Evolutionary conservation across 257 asterid species (phyloP).

Genomic region (Thymus quinquecostatus): DNA sequence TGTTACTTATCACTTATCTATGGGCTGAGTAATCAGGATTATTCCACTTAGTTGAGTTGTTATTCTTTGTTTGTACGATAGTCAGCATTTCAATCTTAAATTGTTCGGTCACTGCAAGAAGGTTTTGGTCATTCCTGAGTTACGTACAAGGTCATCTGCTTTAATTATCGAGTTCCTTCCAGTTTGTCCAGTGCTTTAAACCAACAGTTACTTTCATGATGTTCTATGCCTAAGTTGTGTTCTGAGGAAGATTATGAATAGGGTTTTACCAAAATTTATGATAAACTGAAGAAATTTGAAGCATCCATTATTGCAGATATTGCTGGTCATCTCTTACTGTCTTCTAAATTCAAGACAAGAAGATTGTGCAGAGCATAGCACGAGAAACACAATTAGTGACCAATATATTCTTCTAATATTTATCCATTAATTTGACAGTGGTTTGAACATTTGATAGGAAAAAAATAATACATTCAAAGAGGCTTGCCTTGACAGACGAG

Average conservation of each 20-base stretch:
- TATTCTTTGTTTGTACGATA: neutral
- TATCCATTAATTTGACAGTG: neutral
- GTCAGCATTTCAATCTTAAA: neutral
- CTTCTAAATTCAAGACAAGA: neutral
- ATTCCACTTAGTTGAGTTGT: neutral
- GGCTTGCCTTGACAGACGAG: neutral
- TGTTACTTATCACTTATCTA: conserved; percentile 1
- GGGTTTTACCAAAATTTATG: neutral
- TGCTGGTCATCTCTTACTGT: neutral
- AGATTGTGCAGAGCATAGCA: neutral
- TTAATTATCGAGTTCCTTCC: neutral
- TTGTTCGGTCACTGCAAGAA: neutral
- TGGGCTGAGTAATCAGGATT: neutral
- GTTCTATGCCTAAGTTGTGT: neutral
- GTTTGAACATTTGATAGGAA: neutral
- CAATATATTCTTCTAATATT: neutral
- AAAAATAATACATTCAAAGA: neutral
- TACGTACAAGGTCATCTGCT: neutral
- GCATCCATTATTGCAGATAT: neutral
- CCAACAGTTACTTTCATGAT: conserved; percentile 1
- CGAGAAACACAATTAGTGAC: neutral
- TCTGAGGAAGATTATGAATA: too few relatives aligned
- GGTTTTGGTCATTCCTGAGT: neutral
- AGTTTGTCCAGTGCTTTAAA: neutral
- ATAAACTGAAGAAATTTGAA: too few relatives aligned